A percentile compares a stretch with the other conserved stretches of the same genome.
These are phyloP conservation scores for Yueomyces sinensis DNA, from an alignment of 805 yeast genomes.

Conservation along the genomic window DNA sequence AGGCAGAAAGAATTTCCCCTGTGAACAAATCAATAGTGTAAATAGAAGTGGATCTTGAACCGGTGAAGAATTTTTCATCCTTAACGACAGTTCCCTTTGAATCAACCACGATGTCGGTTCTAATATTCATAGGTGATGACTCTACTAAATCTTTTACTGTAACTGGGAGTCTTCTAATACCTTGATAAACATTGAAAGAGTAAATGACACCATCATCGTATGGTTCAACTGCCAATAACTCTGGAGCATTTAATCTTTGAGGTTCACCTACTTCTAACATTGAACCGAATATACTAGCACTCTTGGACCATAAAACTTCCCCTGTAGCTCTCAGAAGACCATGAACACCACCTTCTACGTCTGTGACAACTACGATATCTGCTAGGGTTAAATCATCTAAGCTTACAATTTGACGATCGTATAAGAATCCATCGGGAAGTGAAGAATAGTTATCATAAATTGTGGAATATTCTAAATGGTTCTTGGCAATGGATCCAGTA, in stretches of 20 bases:
- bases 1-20: slow-evolving; percentile 61
- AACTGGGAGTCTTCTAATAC: slow-evolving; percentile 72
- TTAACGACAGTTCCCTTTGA: slow-evolving; percentile 23
- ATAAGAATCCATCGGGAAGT: not conserved
- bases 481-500: no score
- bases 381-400: slow-evolving; percentile 25
- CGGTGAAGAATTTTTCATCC: slow-evolving; percentile 78
- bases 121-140: slow-evolving; percentile 74
- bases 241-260: slow-evolving; percentile 1
- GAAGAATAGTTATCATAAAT: not conserved
- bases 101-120: slow-evolving; percentile 32
- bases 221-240: slow-evolving; percentile 79
- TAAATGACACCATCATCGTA: slow-evolving; percentile 71
- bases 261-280: slow-evolving; percentile 13
- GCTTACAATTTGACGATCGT: slow-evolving; percentile 1
- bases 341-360: slow-evolving; percentile 78
- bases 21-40: slow-evolving; percentile 59
- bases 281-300: slow-evolving; percentile 26
- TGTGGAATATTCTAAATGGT: no score
- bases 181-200: slow-evolving; percentile 60
- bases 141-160: slow-evolving; percentile 63
- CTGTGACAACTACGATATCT: slow-evolving; percentile 55
- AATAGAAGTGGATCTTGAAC: slow-evolving; percentile 62
- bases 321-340: slow-evolving; percentile 72
- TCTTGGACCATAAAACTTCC: slow-evolving; percentile 59